Percentiles rank a stretch among this genome's conserved stretches.
phyloP scores from a whole-genome alignment of 208 protist genomes.

The Porcisia deanei region DNA sequence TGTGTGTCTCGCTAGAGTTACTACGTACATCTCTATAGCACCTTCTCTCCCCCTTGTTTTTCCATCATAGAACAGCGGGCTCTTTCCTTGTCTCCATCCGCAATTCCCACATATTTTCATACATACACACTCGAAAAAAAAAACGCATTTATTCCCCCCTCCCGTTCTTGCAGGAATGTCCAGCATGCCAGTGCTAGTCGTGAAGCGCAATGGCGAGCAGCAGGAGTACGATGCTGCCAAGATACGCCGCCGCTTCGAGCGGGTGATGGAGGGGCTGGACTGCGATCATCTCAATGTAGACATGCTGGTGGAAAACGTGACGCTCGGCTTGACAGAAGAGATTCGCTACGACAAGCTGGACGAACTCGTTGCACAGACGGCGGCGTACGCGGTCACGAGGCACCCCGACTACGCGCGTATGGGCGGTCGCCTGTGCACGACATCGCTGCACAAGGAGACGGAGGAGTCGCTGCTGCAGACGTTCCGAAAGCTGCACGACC shows the following conservation, averaged over 20 bases:
- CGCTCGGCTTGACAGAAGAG: constrained; percentile 80
- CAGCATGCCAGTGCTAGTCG: constrained; percentile 29
- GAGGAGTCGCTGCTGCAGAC: constrained; percentile 87
- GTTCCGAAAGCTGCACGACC: constrained; percentile 90
- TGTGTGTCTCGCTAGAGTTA: neutral
- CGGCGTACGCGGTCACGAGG: constrained; percentile 95
- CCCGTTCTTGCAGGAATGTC: constrained; percentile 18
- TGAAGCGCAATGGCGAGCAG: constrained; percentile 69
- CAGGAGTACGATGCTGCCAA: constrained; percentile 63
- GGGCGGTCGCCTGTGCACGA: constrained; percentile 97
- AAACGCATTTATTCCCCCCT: neutral
- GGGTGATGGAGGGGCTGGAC: constrained; percentile 56
- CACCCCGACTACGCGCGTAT: constrained; percentile 98
- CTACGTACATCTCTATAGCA: neutral
- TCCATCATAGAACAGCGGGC: neutral
- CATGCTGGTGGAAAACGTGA: constrained; percentile 88
- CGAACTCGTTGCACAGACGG: constrained; percentile 96
- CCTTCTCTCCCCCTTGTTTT: neutral
- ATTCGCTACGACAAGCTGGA: constrained; percentile 94
- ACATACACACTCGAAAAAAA: neutral
- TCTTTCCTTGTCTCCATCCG: neutral
- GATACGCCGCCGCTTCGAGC: constrained; percentile 53
- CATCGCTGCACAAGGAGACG: constrained; percentile 98
- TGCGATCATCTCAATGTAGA: constrained; percentile 60
- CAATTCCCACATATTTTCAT: neutral